Conservation (phyloP, 1,139 yeast species). For the Nakaseomyces kungkrabaensis region DNA sequence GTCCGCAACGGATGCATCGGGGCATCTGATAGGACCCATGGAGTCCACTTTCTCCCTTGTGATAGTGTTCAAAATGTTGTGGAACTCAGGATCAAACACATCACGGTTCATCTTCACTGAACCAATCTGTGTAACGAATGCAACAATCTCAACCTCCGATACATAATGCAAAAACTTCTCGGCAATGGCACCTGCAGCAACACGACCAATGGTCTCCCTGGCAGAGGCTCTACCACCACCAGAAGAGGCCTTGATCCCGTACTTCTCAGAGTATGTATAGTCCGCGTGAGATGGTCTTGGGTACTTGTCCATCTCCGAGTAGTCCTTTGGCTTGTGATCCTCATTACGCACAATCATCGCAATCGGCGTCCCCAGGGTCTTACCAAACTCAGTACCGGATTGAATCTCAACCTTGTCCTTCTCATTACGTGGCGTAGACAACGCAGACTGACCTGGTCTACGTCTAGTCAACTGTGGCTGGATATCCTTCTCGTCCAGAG, state of each 20-base stretch:
- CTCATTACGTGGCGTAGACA: constrained; percentile 92
- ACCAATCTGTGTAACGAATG: constrained; percentile 91
- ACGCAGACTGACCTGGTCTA: constrained; percentile 92
- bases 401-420: constrained; percentile 88
- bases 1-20: constrained; percentile 61
- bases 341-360: constrained; percentile 88
- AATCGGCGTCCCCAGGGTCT: constrained; percentile 89
- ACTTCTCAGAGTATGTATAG: constrained; percentile 81
- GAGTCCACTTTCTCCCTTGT: constrained; percentile 85
- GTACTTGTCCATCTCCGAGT: constrained; percentile 85
- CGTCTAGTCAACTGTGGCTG: constrained; percentile 95
- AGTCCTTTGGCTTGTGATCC: constrained; percentile 95
- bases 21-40: constrained; percentile 89
- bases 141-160: constrained; percentile 85
- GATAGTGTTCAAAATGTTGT: constrained; percentile 55
- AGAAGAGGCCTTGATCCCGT: constrained; percentile 84
- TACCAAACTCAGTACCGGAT: constrained; percentile 87
- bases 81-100: constrained; percentile 55
- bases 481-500: constrained; percentile 72
- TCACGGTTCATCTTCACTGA: constrained; percentile 64
- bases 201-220: constrained; percentile 96
- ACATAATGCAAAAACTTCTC: constrained; percentile 75
- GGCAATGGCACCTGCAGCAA: constrained; percentile 98
- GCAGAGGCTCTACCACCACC: constrained; percentile 98
- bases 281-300: constrained; percentile 99